Evolutionary conservation across 345 rosid species (phyloP), one percentile per base, ranked within the genome.

Genomic region (Conringia planisiliqua): DNA sequence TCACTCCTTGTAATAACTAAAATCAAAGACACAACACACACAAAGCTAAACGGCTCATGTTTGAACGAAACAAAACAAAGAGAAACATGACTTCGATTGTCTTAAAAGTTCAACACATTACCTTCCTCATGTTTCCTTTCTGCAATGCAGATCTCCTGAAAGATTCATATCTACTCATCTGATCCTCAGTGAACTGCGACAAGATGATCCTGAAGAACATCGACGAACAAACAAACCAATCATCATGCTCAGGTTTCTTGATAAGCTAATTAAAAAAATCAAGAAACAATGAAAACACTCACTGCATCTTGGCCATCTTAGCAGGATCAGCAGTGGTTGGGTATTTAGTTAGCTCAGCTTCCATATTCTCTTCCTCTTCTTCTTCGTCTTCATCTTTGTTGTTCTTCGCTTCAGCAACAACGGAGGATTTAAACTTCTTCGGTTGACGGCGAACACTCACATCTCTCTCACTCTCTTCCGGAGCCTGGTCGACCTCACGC

Each of bases 251-350:
- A 50, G 13, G 3, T 7, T n/a, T 17, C 10, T 14, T 50, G 22
- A 7, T 8, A 52, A 51, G 26, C 33, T 30, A 11, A 24, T 12
- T 24, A 14, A 50, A 50, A 8, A 29, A 66, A 30, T 33, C 10
- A 63, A 39, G 51, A 68, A 27, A 33, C 43, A 62, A 17, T 32
- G 16, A 39, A 32, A 24, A 62, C 7, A 62, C 73, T 87, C 57
- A 95, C 97, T 92, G 93, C 99, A 96, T 96, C 81, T 84, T 92
- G 55, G 85, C 98, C 96, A 86, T 84, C 66, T 90, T 92, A 79
- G 80, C 72, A 20, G 98, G 97, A 72, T 90, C 99, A 18, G 86
- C 80, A 56, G 82, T 84, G 27, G 96, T 82, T 2, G 95, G 90
- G 7, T 87, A 82, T 79, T 92, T 96, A 1, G 84, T 72, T 5